phyloP scores from a whole-genome alignment of 2,329 filamentous ascomycete species.

The Clonostachys rhizophaga region DNA sequence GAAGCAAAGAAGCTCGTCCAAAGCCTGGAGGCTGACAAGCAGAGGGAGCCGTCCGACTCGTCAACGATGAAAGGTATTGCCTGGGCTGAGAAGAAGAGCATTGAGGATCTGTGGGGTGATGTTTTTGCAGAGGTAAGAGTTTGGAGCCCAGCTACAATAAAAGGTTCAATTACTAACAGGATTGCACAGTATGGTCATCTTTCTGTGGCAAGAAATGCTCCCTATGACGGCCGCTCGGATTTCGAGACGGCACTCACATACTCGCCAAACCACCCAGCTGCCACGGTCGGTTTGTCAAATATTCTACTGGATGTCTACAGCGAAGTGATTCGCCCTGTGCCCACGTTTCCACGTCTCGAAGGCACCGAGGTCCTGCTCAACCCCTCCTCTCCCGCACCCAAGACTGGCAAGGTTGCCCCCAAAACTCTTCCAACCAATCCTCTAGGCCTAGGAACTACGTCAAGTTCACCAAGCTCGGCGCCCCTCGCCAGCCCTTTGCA shows the following conservation, averaged over 20 bases:
- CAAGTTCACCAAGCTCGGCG: slow-evolving; percentile 9
- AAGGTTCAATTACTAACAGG: slow-evolving; percentile 11
- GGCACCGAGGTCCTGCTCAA: no score
- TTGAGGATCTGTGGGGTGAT: slow-evolving; percentile 82
- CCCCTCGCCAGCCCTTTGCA: slow-evolving; percentile 2
- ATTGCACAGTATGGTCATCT: slow-evolving; percentile 60
- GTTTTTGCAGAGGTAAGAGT: slow-evolving; percentile 71
- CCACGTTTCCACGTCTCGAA: slow-evolving; percentile 42
- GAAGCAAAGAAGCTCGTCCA: slow-evolving; percentile 78
- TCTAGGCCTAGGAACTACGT: slow-evolving; percentile 34
- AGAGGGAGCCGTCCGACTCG: slow-evolving; percentile 57
- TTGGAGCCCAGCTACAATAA: no score
- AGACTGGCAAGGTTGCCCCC: not conserved
- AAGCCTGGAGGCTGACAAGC: slow-evolving; percentile 62
- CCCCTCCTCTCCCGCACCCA: slow-evolving; percentile 3
- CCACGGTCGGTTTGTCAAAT: slow-evolving; percentile 77
- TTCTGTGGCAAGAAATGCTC: slow-evolving; percentile 52
- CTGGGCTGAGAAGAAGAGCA: slow-evolving; percentile 77
- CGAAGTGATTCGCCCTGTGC: slow-evolving; percentile 57
- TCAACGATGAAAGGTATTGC: slow-evolving; percentile 58
- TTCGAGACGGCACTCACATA: slow-evolving; percentile 82
- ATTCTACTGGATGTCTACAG: slow-evolving; percentile 83
- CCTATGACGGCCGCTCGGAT: slow-evolving; percentile 66
- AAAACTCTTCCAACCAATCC: slow-evolving; percentile 36
- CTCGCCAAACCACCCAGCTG: slow-evolving; percentile 72